Evolutionary conservation across 73 alveolate genomes (phyloP).

Genomic region (Uronychia binucleata): DNA sequence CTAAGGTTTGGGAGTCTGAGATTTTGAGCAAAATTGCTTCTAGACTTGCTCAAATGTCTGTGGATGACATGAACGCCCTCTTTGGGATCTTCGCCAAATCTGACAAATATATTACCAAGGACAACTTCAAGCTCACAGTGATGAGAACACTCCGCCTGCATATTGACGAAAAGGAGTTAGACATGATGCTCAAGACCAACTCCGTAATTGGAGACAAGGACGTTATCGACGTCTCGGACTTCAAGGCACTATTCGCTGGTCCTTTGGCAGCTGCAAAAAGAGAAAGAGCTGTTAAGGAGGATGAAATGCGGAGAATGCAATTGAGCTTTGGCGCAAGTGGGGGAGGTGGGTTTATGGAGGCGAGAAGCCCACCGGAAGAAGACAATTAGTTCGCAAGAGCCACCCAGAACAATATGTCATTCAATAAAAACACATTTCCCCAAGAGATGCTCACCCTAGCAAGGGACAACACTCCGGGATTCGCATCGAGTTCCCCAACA

Average conservation of each 20-base stretch:
- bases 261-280: slow-evolving; percentile 18
- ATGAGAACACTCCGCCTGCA: not conserved
- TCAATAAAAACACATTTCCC: not conserved
- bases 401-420: not conserved
- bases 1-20: slow-evolving; percentile 54
- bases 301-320: not conserved
- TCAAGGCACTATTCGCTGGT: slow-evolving; percentile 21
- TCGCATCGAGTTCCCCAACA: no score
- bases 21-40: slow-evolving; percentile 27
- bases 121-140: slow-evolving; percentile 40
- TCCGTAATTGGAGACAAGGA: slow-evolving; percentile 34
- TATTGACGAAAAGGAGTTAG: slow-evolving; percentile 30
- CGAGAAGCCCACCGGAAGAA: no score
- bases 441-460: not conserved
- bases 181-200: slow-evolving; percentile 36
- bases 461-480: not conserved
- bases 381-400: not conserved
- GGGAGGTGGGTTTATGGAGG: slow-evolving; percentile 17
- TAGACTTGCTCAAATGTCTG: slow-evolving; percentile 47
- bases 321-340: slow-evolving; percentile 46
- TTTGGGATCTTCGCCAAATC: slow-evolving; percentile 45
- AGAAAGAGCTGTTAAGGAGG: not conserved
- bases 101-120: slow-evolving; percentile 25
- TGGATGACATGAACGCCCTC: slow-evolving; percentile 1
- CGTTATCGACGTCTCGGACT: slow-evolving; percentile 27